Evolutionary conservation across 2,329 filamentous ascomycete genomes (phyloP).

Genomic region (Penicillium expansum): DNA sequence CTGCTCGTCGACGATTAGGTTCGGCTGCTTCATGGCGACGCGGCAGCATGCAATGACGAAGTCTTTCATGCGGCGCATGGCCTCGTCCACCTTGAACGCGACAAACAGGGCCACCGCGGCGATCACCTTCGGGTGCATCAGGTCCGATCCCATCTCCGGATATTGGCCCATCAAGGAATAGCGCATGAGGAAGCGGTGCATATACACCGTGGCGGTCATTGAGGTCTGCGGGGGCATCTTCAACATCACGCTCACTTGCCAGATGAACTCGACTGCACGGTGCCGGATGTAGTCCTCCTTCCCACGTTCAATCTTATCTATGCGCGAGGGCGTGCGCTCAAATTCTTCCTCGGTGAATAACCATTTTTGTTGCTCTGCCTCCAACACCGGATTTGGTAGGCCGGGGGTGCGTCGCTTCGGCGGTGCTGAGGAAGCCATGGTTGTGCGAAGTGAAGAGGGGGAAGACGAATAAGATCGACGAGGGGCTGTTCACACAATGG

Average conservation of each 20-base stretch:
- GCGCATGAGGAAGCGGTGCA: slow-evolving; percentile 95
- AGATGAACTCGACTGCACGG: slow-evolving; percentile 95
- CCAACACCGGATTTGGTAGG: slow-evolving; percentile 49
- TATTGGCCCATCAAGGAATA: slow-evolving; percentile 67
- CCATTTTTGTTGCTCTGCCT: slow-evolving; percentile 71
- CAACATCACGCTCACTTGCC: slow-evolving; percentile 69
- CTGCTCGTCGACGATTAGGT: slow-evolving; percentile 89
- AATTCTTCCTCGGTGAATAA: slow-evolving; percentile 83
- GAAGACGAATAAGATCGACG: background rate
- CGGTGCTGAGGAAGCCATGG: slow-evolving; percentile 25
- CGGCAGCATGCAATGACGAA: slow-evolving; percentile 91
- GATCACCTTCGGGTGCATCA: slow-evolving; percentile 86
- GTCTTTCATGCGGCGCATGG: slow-evolving; percentile 92
- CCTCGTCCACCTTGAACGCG: slow-evolving; percentile 96
- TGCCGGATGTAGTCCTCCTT: slow-evolving; percentile 78
- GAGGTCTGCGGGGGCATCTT: slow-evolving; percentile 57
- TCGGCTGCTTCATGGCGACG: slow-evolving; percentile 90
- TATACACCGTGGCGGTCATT: slow-evolving; percentile 88
- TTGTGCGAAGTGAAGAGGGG: background rate
- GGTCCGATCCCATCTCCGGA: slow-evolving; percentile 60
- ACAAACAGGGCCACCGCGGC: slow-evolving; percentile 90
- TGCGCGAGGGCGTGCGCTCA: slow-evolving; percentile 74
- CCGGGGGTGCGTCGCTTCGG: slow-evolving; percentile 33
- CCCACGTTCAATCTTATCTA: slow-evolving; percentile 73
- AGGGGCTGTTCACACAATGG: background rate